Evolutionary conservation across 345 rosid genomes (phyloP).

Genomic region (Turnera subulata): DNA sequence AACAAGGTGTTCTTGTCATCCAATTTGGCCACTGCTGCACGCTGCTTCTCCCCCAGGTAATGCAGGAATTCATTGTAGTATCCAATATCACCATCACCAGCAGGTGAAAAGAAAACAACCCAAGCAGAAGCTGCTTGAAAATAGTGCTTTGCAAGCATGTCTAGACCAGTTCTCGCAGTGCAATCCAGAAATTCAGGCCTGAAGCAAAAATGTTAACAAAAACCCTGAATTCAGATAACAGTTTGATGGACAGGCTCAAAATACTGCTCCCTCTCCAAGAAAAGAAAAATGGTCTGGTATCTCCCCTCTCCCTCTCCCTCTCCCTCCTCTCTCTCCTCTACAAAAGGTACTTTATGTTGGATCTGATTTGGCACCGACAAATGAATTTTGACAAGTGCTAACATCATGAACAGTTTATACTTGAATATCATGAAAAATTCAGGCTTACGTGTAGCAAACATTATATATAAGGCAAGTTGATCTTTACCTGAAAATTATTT

Average conservation of each 20-base stretch:
- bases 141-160: slow-evolving; percentile 92
- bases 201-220: slow-evolving; percentile 17
- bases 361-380: too few relatives aligned
- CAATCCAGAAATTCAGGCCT: slow-evolving; percentile 95
- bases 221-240: neutral
- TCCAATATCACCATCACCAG: slow-evolving; percentile 78
- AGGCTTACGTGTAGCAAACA: neutral
- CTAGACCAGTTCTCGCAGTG: slow-evolving; percentile 93
- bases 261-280: too few relatives aligned
- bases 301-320: too few relatives aligned
- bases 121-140: slow-evolving; percentile 89
- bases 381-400: neutral
- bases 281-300: too few relatives aligned
- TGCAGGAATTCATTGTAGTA: slow-evolving; percentile 89
- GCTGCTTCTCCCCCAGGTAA: slow-evolving; percentile 87
- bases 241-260: neutral
- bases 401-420: neutral
- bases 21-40: slow-evolving; percentile 91
- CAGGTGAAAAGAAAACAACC: slow-evolving; percentile 95
- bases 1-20: slow-evolving; percentile 87
- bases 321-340: too few relatives aligned
- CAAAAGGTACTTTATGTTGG: too few relatives aligned
- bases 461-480: too few relatives aligned
- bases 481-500: neutral
- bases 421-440: neutral